phyloP scores from a whole-genome alignment of 768 basidiomycete species.

The Clavaria fumosa region DNA sequence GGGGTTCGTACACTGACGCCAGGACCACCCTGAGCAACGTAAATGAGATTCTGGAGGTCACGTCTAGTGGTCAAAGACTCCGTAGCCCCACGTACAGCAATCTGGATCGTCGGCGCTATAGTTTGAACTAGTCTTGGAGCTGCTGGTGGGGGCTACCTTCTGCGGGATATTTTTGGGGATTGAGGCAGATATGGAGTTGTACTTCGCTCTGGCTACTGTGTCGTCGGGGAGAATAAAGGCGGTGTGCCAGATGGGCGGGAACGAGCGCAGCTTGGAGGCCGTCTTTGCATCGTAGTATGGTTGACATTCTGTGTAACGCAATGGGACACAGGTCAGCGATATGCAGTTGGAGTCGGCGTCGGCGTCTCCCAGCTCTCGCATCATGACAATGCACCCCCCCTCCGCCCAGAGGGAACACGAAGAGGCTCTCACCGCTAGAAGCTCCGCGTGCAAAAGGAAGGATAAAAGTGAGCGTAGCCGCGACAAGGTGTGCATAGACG shows the following conservation, averaged over 20 bases:
- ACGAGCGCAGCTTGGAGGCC: conserved; percentile 17
- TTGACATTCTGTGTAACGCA: conserved; percentile 27
- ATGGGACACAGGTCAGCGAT: too few relatives aligned
- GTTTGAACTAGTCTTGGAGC: conserved; percentile 15
- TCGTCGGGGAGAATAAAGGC: conserved; percentile 30
- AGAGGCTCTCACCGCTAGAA: too few relatives aligned
- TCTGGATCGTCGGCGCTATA: conserved; percentile 31
- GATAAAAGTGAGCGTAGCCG: too few relatives aligned
- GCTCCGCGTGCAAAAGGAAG: too few relatives aligned
- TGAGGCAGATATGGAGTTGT: conserved; percentile 24
- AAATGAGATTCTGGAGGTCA: not conserved
- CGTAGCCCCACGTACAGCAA: conserved; percentile 20
- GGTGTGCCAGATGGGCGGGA: conserved; percentile 30
- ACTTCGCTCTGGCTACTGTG: conserved; percentile 27
- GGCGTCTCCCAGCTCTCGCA: too few relatives aligned
- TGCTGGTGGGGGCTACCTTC: conserved; percentile 15
- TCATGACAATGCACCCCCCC: too few relatives aligned
- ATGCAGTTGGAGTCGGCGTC: too few relatives aligned
- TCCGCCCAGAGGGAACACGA: too few relatives aligned
- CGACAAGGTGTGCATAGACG: too few relatives aligned
- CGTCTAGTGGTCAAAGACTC: too few relatives aligned
- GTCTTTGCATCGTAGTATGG: conserved; percentile 28
- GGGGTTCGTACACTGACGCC: conserved; percentile 28
- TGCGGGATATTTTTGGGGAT: conserved; percentile 21
- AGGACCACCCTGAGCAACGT: conserved; percentile 25